Base-by-base conservation (phyloP, 495 filamentous ascomycete genomes). In the Trichoderma reesei region DNA sequence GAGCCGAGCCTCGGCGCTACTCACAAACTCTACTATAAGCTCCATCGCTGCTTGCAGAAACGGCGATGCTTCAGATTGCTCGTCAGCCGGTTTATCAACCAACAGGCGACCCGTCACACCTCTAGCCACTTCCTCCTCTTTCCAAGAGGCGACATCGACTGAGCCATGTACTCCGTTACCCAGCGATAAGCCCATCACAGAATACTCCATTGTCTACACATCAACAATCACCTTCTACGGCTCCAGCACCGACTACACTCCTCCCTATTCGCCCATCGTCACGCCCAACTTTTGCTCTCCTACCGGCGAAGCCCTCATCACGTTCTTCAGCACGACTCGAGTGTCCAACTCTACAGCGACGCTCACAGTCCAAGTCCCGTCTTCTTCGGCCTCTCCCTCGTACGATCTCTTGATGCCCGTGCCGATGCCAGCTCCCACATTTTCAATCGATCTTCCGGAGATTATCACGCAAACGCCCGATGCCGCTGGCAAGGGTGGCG, bases 201-300 rank as follows among this genome's bases (percentile, higher is more conserved):
- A 63, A 34, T 80, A 77, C 64, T 75, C 74, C 5, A 69, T 80
- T 59, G 65, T 76, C n/a, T 65, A 80, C 68, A 79, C 77, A 3
- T 71, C 70, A 59, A 80, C 79, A 1, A 70, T 72, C 41, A 80
- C 79, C 37, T 79, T 76, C 75, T 71, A 66, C 39, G 77, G 76
- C 16, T 67, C 77, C 62, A 75, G 76, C 33, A 61, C 64, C 33
- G 73, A 78, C 56, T 80, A 80, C 67, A 77, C 75, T 20, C 73
- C 72, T 7, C 73, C 74, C 11, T 81, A 72, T 62, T 72, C 77
- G 10, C 68, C 73, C 18, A 71, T 79, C 46, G 67, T 64, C 14
- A 71, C 72, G 0, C 79, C 73, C 1, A 16, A 34, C 18, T 46
- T 8, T 16, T 39, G 62, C 62, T 37, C 33, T 64, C 46, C 62